These are phyloP conservation scores for Schrenkiella parvula DNA, from an alignment of 345 rosid genomes.

Conservation along the genomic window DNA sequence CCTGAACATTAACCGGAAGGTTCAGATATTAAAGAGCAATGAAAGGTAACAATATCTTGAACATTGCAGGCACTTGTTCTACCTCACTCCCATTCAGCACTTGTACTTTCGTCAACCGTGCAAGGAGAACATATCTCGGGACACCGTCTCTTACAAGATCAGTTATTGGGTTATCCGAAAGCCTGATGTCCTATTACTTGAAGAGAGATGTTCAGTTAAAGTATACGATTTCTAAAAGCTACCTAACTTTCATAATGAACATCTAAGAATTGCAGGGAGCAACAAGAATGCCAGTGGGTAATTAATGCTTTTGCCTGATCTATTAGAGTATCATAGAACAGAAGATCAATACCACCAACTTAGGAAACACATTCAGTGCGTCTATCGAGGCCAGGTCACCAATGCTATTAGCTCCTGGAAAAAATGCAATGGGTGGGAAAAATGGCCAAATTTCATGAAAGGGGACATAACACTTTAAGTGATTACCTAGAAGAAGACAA, in stretches of 20 bases:
- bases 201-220: slow-evolving; percentile 9
- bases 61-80: slow-evolving; percentile 15
- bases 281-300: not conserved
- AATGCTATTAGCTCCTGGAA: slow-evolving; percentile 68
- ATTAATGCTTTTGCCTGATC: slow-evolving; percentile 3
- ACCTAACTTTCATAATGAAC: not conserved
- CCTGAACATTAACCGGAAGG: slow-evolving; percentile 36
- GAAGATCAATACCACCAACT: slow-evolving; percentile 57
- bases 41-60: slow-evolving; percentile 1
- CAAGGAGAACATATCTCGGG: slow-evolving; percentile 75
- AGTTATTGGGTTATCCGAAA: slow-evolving; percentile 79
- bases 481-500: slow-evolving; percentile 82
- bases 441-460: slow-evolving; percentile 11
- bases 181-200: slow-evolving; percentile 69
- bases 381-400: slow-evolving; percentile 63
- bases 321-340: slow-evolving; percentile 12
- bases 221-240: not conserved
- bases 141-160: slow-evolving; percentile 75
- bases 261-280: not conserved
- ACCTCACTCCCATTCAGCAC: slow-evolving; percentile 97
- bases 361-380: slow-evolving; percentile 61
- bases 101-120: slow-evolving; percentile 73
- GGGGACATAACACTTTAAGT: slow-evolving; percentile 1
- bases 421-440: slow-evolving; percentile 12
- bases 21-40: slow-evolving; percentile 18